A percentile compares a stretch with the other conserved stretches of the same genome.
Conservation (phyloP, 2,329 filamentous ascomycete species). For the Talaromyces sp. region DNA sequence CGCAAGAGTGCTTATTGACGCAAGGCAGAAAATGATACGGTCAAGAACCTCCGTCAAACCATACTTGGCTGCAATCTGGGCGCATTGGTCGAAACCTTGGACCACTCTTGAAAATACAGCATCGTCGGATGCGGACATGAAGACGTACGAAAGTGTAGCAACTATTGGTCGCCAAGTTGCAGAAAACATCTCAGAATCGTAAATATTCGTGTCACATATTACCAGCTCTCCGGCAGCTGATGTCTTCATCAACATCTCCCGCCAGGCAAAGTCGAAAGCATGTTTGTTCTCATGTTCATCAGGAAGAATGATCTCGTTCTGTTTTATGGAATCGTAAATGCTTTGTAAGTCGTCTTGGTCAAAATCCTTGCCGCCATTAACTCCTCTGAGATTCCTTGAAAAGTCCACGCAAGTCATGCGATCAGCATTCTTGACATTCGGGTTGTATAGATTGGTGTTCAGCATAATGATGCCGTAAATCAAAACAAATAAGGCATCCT, state of each 20-base stretch:
- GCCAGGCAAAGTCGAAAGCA: slow-evolving; percentile 97
- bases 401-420: slow-evolving; percentile 86
- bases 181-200: slow-evolving; percentile 95
- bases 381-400: slow-evolving; percentile 80
- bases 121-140: slow-evolving; percentile 97
- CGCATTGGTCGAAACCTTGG: slow-evolving; percentile 92
- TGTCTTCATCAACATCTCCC: slow-evolving; percentile 83
- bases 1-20: slow-evolving; percentile 83
- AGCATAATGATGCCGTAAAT: slow-evolving; percentile 97
- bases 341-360: slow-evolving; percentile 73
- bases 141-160: slow-evolving; percentile 93
- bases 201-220: slow-evolving; percentile 86
- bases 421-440: slow-evolving; percentile 69
- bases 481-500: slow-evolving; percentile 83
- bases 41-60: slow-evolving; percentile 81
- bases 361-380: slow-evolving; percentile 84
- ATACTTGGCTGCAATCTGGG: slow-evolving; percentile 84
- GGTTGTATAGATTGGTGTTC: slow-evolving; percentile 95
- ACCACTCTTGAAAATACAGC: slow-evolving; percentile 91
- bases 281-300: slow-evolving; percentile 97
- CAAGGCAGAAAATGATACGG: slow-evolving; percentile 84
- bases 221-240: slow-evolving; percentile 69
- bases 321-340: slow-evolving; percentile 88
- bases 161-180: slow-evolving; percentile 94
- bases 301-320: slow-evolving; percentile 90